Base-by-base conservation (phyloP, 2,329 filamentous ascomycete genomes). In the Colletotrichum salicis region DNA sequence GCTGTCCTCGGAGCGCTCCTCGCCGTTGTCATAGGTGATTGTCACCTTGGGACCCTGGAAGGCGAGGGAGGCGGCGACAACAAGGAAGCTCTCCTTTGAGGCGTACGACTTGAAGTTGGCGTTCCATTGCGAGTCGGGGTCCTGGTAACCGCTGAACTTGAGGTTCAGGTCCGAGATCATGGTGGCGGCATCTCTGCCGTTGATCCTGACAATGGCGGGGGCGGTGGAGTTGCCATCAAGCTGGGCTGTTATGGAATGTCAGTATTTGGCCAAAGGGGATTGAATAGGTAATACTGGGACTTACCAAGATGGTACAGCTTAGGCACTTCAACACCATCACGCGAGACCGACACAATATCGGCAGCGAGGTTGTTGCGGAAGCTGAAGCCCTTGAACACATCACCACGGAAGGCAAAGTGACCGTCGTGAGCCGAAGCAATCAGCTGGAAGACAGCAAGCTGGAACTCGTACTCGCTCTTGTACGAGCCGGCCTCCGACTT, bases 361-460 rank as follows among this genome's bases (percentile, higher is more conserved):
- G 67, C 24, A 1, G 76, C 77, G 7, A 82, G 72, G 4, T 63
- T 71, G 41, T 80, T 82, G 76, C 62, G 84, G 81, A 75, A 86
- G 77, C 31, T 82, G 57, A 91, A 89, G 0, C 87, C 83, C 54
- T 84, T 85, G 15, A 90, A 83, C 5, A 86, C 81, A 73, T 90
- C 87, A 3, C 88, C 87, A 15, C 85, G 80, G 76, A 86, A 90
- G 2, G 83, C 80, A 62, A 92, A 90, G 76, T 94, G 92, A 1
- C 90, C 90, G 76, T 94, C 91, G 74, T 93, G 90, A 4, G 88
- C 87, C 1, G 82, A 83, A 29, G 84, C 83, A 45, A 76, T 76
- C 45, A 90, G 82, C 8, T 89, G 79, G 45, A 84, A 79, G 2
- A 93, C 81, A 33, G 88, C 87, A 8, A 81, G 73, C 75, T 89